Evolutionary conservation across 257 asterid genomes (phyloP).

Genomic region (Catharanthus roseus): DNA sequence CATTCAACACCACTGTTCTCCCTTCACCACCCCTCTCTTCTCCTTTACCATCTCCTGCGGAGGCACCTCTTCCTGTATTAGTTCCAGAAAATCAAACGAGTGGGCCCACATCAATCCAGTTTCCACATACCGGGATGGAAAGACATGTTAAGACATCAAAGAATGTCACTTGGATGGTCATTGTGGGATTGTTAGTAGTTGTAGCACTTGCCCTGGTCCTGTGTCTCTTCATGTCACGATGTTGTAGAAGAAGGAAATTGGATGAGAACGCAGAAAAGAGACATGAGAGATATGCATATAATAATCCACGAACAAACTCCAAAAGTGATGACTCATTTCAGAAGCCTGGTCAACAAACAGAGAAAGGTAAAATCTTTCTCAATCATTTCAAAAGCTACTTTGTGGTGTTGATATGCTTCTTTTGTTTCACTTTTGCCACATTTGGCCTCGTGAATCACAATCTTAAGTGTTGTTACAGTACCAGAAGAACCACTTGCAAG

Average conservation of each 20-base stretch:
- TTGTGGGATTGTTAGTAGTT: constrained; percentile 44
- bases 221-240: constrained; percentile 41
- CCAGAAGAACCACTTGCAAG: background rate
- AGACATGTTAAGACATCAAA: constrained; percentile 27
- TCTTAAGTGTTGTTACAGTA: background rate
- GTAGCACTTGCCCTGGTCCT: constrained; percentile 38
- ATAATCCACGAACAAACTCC: constrained; percentile 25
- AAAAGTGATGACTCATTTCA: constrained; percentile 29
- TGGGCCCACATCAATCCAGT: constrained; percentile 35
- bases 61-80: constrained; percentile 43
- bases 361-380: constrained; percentile 34
- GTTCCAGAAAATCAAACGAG: constrained; percentile 26
- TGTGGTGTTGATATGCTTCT: background rate
- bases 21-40: constrained; percentile 66
- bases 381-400: background rate
- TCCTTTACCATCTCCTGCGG: constrained; percentile 34
- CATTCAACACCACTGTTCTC: constrained; percentile 71
- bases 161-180: constrained; percentile 39
- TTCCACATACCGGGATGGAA: constrained; percentile 29
- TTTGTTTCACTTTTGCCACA: too few relatives aligned
- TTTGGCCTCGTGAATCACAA: constrained; percentile 5
- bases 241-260: constrained; percentile 36
- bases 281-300: constrained; percentile 26
- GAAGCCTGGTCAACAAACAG: constrained; percentile 35
- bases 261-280: constrained; percentile 25